A percentile compares a stretch with the other conserved stretches of the same genome.
Conservation (phyloP, 495 filamentous ascomycete genomes). For the Darksidea phi region DNA sequence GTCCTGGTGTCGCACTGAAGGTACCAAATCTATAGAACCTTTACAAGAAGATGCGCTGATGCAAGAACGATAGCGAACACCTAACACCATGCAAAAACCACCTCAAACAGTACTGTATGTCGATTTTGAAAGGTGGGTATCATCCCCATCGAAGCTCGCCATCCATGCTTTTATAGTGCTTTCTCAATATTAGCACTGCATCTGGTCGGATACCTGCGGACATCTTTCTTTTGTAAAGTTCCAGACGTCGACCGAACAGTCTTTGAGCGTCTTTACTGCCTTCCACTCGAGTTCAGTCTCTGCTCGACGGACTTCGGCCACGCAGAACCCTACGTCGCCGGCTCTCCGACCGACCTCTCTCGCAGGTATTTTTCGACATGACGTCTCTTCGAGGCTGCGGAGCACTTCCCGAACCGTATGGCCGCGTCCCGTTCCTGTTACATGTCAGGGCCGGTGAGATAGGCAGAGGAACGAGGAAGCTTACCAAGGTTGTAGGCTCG, state of each 20-base stretch:
- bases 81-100: slow-evolving; percentile 30
- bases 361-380: slow-evolving; percentile 33
- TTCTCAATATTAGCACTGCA: slow-evolving; percentile 15
- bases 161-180: not conserved
- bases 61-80: slow-evolving; percentile 2
- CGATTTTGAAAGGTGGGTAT: slow-evolving; percentile 15
- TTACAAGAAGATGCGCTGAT: slow-evolving; percentile 17
- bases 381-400: slow-evolving; percentile 35
- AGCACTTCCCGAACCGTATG: slow-evolving; percentile 43
- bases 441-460: slow-evolving; percentile 12
- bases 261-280: slow-evolving; percentile 36
- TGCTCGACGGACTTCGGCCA: slow-evolving; percentile 39
- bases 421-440: slow-evolving; percentile 39
- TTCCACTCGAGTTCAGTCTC: slow-evolving; percentile 40
- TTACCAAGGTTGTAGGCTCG: slow-evolving; percentile 43
- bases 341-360: slow-evolving; percentile 34
- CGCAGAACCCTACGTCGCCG: slow-evolving; percentile 43
- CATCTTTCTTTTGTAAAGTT: slow-evolving; percentile 35
- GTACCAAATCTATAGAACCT: slow-evolving; percentile 23
- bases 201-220: slow-evolving; percentile 8
- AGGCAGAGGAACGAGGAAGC: slow-evolving; percentile 3
- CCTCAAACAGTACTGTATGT: slow-evolving; percentile 17
- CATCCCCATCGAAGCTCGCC: not conserved
- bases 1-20: slow-evolving; percentile 19
- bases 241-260: slow-evolving; percentile 40